Base-by-base conservation (phyloP, 192 early-diverging fungal genomes). In the Backusella mclennaniae region DNA sequence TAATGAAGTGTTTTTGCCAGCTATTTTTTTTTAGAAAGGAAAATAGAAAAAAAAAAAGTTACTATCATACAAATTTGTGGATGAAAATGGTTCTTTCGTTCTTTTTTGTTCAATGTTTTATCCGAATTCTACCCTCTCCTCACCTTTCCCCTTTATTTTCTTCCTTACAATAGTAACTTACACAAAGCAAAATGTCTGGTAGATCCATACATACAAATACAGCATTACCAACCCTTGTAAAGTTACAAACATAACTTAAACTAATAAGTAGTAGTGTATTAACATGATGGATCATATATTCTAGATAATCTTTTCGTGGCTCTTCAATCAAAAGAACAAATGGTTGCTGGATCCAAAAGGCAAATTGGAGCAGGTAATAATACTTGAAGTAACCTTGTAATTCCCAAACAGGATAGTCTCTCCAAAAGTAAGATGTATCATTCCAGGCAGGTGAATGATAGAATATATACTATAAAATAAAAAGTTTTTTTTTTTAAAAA, bases 1-100 rank as follows among this genome's bases (percentile, higher is more conserved):
- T 96, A 96, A 74, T 93, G 91, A 31, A 94, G 79, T 63, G 89
- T 89, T 83, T 96, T 96, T 35, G 95, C 92, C 11, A 89, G 67
- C 88, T 89, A 73, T 26, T 23, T 11, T 9, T 26, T 26, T n/a
- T 26, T 56, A 8, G 19, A 66, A 70, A 42, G 41, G 74, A 66
- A 23, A 33, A 46, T 42, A 53, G 46, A 49, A 26, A 56, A 75
- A 23, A 26, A 35, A 33, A 46, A 31, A 19, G 9, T 67, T 26
- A 31, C 9, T n/a, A 19, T 21, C 19, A 35, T 38, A 31, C 29
- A 31, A 66, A 56, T 46, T 53, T 77, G 19, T 42, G n/a, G 0
- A 35, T n/a, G 2, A 26, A 39, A 11, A 69, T 33, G 41, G 17
- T 23, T 14, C 21, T 5, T 23, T 21, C 35, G 17, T 71, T 33